phyloP scores from a whole-genome alignment of 441 rosid species.

The Croton setiger region DNA sequence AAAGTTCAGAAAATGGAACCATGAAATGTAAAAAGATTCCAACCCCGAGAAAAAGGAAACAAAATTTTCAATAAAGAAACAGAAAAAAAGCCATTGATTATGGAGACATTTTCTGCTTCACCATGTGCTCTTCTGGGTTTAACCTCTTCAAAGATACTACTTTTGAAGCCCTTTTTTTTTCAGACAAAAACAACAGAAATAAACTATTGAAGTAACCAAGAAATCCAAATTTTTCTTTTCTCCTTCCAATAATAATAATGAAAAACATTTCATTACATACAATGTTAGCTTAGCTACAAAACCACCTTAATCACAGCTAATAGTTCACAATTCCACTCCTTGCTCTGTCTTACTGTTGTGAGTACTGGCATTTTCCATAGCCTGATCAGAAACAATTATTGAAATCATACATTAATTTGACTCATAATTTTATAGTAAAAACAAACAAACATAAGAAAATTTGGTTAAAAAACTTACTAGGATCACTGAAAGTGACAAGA shows the following conservation, averaged over 20 bases:
- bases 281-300: constrained; percentile 1
- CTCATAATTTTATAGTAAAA: not conserved
- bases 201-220: constrained; percentile 16
- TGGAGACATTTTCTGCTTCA: constrained; percentile 21
- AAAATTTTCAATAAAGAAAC: constrained; percentile 21
- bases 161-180: not conserved
- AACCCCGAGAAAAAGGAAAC: constrained; percentile 20
- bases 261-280: not conserved
- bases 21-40: constrained; percentile 19
- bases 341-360: constrained; percentile 35
- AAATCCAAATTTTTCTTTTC: constrained; percentile 5
- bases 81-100: constrained; percentile 27
- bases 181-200: constrained; percentile 13
- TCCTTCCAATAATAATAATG: not conserved
- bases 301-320: not conserved
- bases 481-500: constrained; percentile 63
- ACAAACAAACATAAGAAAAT: not conserved
- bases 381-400: constrained; percentile 29
- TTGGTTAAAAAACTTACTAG: constrained; percentile 39
- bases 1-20: not conserved
- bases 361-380: constrained; percentile 53
- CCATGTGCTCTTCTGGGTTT: constrained; percentile 25
- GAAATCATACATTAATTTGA: not conserved
- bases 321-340: constrained; percentile 6
- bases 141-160: constrained; percentile 19